Conservation (phyloP, 2,329 filamentous ascomycete genomes). For the Tolypocladium tropicale region DNA sequence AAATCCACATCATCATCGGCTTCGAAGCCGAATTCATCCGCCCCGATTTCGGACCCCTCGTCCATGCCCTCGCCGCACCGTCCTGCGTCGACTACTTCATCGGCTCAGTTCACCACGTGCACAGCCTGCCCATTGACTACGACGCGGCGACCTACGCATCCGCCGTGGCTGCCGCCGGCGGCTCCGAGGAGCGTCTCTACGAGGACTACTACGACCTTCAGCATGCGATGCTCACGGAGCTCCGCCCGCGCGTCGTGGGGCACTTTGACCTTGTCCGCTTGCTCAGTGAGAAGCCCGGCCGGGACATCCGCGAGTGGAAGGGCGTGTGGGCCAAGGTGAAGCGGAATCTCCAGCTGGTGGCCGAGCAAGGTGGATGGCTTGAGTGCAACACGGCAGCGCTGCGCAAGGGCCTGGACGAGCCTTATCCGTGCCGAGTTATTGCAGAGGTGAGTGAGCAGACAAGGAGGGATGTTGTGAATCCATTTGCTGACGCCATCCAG, state of each 20-base stretch:
- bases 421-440: constrained; percentile 74
- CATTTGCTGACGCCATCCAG: constrained; percentile 25
- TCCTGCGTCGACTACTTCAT: constrained; percentile 79
- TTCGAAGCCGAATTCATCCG: constrained; percentile 95
- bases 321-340: constrained; percentile 64
- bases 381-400: constrained; percentile 85
- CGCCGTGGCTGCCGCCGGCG: constrained; percentile 21
- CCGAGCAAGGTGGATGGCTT: constrained; percentile 66
- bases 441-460: constrained; percentile 51
- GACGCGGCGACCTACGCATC: constrained; percentile 55
- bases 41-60: constrained; percentile 45
- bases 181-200: constrained; percentile 63
- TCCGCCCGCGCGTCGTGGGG: constrained; percentile 71
- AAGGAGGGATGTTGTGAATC: background rate
- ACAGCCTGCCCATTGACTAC: constrained; percentile 82
- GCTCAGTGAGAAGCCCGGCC: constrained; percentile 58
- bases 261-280: constrained; percentile 91
- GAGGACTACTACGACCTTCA: constrained; percentile 85
- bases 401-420: constrained; percentile 82
- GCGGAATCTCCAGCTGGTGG: constrained; percentile 64
- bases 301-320: constrained; percentile 46
- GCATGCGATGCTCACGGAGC: constrained; percentile 61
- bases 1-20: constrained; percentile 74
- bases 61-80: constrained; percentile 48
- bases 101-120: constrained; percentile 85